Conservation (phyloP, 805 yeast species). For the Soucietia sequanensis region DNA sequence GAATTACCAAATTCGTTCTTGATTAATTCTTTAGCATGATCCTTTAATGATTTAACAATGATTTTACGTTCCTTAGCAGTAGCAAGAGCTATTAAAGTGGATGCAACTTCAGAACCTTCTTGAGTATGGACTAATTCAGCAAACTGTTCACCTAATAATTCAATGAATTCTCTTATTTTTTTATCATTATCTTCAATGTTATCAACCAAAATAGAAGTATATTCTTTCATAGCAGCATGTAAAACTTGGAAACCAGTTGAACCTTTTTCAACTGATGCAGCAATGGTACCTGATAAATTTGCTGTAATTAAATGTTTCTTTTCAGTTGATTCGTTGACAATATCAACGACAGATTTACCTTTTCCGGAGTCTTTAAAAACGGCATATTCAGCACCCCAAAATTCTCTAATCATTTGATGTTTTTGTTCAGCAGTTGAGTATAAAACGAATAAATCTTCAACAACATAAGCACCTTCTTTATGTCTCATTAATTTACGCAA, state of each 20-base stretch:
- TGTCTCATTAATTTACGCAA: slow-evolving; percentile 92
- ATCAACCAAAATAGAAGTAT: slow-evolving; percentile 66
- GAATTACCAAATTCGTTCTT: slow-evolving; percentile 83
- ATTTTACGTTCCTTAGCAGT: slow-evolving; percentile 89
- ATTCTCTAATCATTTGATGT: slow-evolving; percentile 89
- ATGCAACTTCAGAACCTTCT: slow-evolving; percentile 92
- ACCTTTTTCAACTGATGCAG: slow-evolving; percentile 91
- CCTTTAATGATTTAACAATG: slow-evolving; percentile 68
- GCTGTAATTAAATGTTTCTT: slow-evolving; percentile 71
- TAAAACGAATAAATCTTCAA: slow-evolving; percentile 85
- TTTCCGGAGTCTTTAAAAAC: slow-evolving; percentile 77
- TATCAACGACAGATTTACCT: slow-evolving; percentile 61
- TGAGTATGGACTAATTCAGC: slow-evolving; percentile 95
- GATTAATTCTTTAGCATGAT: slow-evolving; percentile 72
- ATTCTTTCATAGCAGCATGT: slow-evolving; percentile 95
- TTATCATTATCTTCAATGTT: slow-evolving; percentile 41
- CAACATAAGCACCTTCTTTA: slow-evolving; percentile 96
- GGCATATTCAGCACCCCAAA: slow-evolving; percentile 96
- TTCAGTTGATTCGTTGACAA: slow-evolving; percentile 67
- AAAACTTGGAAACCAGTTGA: slow-evolving; percentile 94
- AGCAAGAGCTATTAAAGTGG: slow-evolving; percentile 73
- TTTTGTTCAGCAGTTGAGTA: slow-evolving; percentile 84
- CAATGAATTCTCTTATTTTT: slow-evolving; percentile 79
- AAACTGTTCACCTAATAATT: slow-evolving; percentile 78
- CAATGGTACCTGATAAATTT: slow-evolving; percentile 78